Base-by-base conservation (phyloP, 371 early-diverging fungal genomes). In the Rhizopus delemar region DNA sequence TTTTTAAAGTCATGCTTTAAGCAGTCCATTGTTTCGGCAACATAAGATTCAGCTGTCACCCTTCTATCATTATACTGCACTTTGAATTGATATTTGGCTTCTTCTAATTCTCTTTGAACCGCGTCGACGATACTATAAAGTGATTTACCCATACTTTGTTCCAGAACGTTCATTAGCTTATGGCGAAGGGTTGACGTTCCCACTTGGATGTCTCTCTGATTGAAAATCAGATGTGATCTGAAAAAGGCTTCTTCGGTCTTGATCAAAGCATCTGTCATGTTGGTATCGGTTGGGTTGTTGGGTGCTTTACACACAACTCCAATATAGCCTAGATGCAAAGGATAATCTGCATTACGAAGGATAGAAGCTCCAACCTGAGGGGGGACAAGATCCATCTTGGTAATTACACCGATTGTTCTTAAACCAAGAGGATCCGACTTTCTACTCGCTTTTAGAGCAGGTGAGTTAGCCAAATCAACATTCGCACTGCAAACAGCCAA, bases 401-500 rank as follows among this genome's bases (percentile, higher is more conserved):
- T 99, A 32, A 99, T 82, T 0, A 99, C 99, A 57, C 99, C 99
- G 58, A 99, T 90, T 1, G 99, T 99, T 16, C 99, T 83, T 46
- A 87, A 56, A 29, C 98, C 97, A 31, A 90, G 73, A 2, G 99
- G 99, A 74, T 99, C 99, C 46, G 88, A 92, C 68, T 91, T 90
- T 31, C 94, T 89, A 55, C 92, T 89, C 12, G 98, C 93, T 57
- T 93, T 86, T 8, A 99, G 77, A 0, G 99, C 98, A 68, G 99
- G 99, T 6, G 98, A 96, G 70, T 98, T 99, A 57, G 99, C 98
- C 41, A 99, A 78, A 80, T 99, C 99, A 5, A 98, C 97, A 78
- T 96, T 98, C 9, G 99, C 99, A 5, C 96, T 92, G 59, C 96
- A 94, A 0, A 99, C 96, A 9, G 99, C 99, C 54, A 99, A 81